A percentile compares a stretch with the other conserved stretches of the same genome.
Evolutionary conservation across 169 alveolate genomes (phyloP).

Genomic region (Plasmodium gonderi): DNA sequence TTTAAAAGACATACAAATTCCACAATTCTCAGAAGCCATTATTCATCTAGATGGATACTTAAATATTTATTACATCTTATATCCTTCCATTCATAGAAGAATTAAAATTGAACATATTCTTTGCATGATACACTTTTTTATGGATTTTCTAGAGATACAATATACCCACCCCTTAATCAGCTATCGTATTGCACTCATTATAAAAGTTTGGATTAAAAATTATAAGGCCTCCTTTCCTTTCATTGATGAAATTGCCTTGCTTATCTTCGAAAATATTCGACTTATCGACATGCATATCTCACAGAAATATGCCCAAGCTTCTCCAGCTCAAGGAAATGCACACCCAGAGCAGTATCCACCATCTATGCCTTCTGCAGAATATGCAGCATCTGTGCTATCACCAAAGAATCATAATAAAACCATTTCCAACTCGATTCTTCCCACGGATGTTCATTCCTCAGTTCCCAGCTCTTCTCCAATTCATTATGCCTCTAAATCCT

Average conservation of each 20-base stretch:
- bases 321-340: too few species aligned
- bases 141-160: constrained; percentile 12
- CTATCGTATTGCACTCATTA: constrained; percentile 32
- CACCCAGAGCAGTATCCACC: too few species aligned
- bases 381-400: too few species aligned
- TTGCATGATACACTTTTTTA: constrained; percentile 43
- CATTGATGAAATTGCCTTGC: constrained; percentile 31
- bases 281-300: constrained; percentile 7
- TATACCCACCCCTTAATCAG: constrained; percentile 58
- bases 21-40: constrained; percentile 22
- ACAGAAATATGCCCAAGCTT: neutral
- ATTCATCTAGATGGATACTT: constrained; percentile 55
- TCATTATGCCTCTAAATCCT: constrained; percentile 40
- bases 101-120: constrained; percentile 60
- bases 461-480: too few species aligned
- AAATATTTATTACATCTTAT: constrained; percentile 52
- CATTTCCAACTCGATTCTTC: neutral
- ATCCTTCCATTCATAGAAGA: constrained; percentile 58
- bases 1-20: constrained; percentile 30
- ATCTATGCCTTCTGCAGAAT: too few species aligned
- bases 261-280: constrained; percentile 40
- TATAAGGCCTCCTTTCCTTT: constrained; percentile 60
- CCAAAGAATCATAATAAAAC: too few species aligned
- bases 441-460: neutral
- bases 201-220: constrained; percentile 45